Percentiles rank a stretch among this genome's conserved stretches.
Evolutionary conservation across 371 early-diverging fungal genomes (phyloP).

Genomic region (Mucor saturninus): DNA sequence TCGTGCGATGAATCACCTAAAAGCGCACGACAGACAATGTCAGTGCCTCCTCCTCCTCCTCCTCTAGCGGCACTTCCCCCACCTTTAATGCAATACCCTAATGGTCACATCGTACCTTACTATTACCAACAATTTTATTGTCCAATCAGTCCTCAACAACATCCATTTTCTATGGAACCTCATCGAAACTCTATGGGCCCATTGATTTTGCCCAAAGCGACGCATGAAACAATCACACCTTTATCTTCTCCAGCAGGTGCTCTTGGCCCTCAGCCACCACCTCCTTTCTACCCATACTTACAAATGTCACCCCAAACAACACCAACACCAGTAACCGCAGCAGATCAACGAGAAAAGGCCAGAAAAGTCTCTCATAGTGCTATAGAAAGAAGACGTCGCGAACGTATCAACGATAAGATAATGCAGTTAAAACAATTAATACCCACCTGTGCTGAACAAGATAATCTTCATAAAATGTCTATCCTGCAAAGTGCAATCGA

Average conservation of each 20-base stretch:
- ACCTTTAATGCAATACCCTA: slow-evolving; percentile 28
- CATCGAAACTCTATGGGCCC: slow-evolving; percentile 32
- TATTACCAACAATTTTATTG: slow-evolving; percentile 12
- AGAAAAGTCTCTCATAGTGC: slow-evolving; percentile 81
- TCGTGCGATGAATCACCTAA: slow-evolving; percentile 6
- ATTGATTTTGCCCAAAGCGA: slow-evolving; percentile 21
- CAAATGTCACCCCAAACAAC: slow-evolving; percentile 25
- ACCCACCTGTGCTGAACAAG: slow-evolving; percentile 65
- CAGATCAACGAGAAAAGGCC: slow-evolving; percentile 57
- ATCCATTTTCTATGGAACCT: slow-evolving; percentile 18
- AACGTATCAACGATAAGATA: slow-evolving; percentile 77
- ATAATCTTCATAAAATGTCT: slow-evolving; percentile 74
- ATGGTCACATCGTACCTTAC: slow-evolving; percentile 18
- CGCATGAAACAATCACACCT: background rate
- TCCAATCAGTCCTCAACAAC: slow-evolving; percentile 17
- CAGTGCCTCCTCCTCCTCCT: background rate
- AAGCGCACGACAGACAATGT: background rate
- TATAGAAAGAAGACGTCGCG: slow-evolving; percentile 77
- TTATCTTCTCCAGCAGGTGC: background rate
- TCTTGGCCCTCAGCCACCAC: slow-evolving; percentile 27
- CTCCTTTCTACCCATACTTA: slow-evolving; percentile 27
- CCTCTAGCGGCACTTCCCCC: slow-evolving; percentile 19
- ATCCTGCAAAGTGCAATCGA: slow-evolving; percentile 77
- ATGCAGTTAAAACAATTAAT: slow-evolving; percentile 48
- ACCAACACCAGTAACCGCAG: slow-evolving; percentile 21